Evolutionary conservation across 1,284 basidiomycete genomes (phyloP).

Genomic region (Cryptococcus floricola): DNA sequence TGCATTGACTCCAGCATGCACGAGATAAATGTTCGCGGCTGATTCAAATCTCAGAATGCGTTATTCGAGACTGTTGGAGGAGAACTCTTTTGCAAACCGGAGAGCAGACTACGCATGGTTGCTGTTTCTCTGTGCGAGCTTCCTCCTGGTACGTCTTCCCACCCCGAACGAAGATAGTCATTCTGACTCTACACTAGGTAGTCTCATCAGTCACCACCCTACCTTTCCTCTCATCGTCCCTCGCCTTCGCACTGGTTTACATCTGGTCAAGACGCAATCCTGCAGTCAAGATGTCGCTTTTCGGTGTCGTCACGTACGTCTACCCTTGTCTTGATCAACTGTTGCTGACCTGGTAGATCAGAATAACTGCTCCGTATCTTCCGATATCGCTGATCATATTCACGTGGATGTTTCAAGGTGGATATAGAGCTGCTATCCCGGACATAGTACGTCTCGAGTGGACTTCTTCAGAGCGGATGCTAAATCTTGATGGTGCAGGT

Average conservation of each 20-base stretch:
- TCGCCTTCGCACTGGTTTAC: slow-evolving; percentile 93
- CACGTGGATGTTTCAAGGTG: slow-evolving; percentile 81
- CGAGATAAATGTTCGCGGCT: not conserved
- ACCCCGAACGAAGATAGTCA: not conserved
- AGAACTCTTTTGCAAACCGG: slow-evolving; percentile 85
- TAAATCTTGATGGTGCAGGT: slow-evolving; percentile 33
- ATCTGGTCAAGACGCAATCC: slow-evolving; percentile 94
- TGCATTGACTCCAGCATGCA: too few relatives aligned
- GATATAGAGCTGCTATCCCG: slow-evolving; percentile 76
- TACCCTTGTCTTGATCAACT: not conserved
- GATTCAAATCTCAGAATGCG: slow-evolving; percentile 65
- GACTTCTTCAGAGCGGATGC: slow-evolving; percentile 2
- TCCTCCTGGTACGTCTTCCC: slow-evolving; percentile 66
- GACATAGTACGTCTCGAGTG: slow-evolving; percentile 59
- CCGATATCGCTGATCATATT: slow-evolving; percentile 85
- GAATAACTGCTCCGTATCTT: slow-evolving; percentile 89
- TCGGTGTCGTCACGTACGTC: slow-evolving; percentile 74
- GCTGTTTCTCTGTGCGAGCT: slow-evolving; percentile 68
- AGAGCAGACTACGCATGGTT: slow-evolving; percentile 94
- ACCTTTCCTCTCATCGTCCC: slow-evolving; percentile 60
- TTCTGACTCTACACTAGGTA: slow-evolving; percentile 51
- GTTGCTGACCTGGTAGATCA: slow-evolving; percentile 11
- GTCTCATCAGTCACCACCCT: slow-evolving; percentile 82
- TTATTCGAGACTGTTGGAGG: slow-evolving; percentile 92
- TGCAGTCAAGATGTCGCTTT: slow-evolving; percentile 87